A percentile compares a stretch with the other conserved stretches of the same genome.
Evolutionary conservation across 2,329 filamentous ascomycete species (phyloP).

Genomic region (Botrytis porri): DNA sequence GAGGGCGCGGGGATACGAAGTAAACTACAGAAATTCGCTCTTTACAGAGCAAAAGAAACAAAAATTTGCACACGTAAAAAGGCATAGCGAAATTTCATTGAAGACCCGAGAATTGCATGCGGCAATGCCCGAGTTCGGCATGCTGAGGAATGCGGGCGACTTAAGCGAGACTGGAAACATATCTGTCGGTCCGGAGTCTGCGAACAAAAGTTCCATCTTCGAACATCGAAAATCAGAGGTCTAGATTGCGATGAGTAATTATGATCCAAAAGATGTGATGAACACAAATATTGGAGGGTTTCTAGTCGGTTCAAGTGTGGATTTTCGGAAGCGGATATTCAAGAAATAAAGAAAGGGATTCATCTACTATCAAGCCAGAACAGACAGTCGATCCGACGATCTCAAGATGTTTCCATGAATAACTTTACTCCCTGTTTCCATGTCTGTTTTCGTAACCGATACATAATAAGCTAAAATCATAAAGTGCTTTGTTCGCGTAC

Average conservation of each 20-base stretch:
- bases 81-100: not conserved
- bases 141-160: constrained; percentile 1
- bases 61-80: not conserved
- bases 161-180: constrained; percentile 4
- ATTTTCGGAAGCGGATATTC: not conserved
- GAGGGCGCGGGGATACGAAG: not conserved
- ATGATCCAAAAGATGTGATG: not conserved
- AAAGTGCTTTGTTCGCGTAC: not conserved
- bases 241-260: not conserved
- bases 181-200: not conserved
- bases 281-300: not conserved
- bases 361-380: not conserved
- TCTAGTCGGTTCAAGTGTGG: not conserved
- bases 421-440: not conserved
- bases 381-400: not conserved
- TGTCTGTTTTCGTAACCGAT: not conserved
- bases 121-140: not conserved
- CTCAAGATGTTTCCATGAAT: not conserved
- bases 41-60: not conserved
- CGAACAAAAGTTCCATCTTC: not conserved
- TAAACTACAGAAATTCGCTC: not conserved
- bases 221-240: not conserved
- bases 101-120: not conserved
- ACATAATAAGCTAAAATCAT: not conserved
- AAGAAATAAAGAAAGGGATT: not conserved